Conservation (phyloP, 139 green algal species). For the Raphidocelis subcapitata region DNA sequence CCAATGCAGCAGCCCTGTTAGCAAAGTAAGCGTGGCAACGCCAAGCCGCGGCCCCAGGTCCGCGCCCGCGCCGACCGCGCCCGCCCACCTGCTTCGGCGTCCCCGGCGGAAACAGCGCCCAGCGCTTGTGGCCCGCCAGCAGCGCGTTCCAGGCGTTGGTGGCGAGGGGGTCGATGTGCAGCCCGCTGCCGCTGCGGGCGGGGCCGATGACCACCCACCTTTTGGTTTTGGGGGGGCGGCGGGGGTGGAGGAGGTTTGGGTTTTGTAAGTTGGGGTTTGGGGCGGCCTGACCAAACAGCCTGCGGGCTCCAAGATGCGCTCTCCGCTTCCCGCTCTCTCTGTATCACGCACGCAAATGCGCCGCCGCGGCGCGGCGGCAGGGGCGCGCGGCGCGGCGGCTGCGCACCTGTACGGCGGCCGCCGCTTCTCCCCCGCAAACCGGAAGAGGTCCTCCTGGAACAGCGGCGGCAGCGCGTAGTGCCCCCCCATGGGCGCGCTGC, state of each 20-base stretch:
- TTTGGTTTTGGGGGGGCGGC: no score
- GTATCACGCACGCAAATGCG: no score
- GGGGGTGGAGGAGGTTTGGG: no score
- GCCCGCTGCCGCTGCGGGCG: slow-evolving; percentile 61
- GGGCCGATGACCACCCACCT: slow-evolving; percentile 95
- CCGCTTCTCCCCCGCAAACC: slow-evolving; percentile 64
- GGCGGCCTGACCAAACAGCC: background rate
- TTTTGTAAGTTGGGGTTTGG: slow-evolving; percentile 33
- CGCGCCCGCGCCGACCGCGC: background rate
- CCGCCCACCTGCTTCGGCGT: slow-evolving; percentile 36
- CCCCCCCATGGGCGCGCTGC: slow-evolving; percentile 1
- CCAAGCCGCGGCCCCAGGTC: no score
- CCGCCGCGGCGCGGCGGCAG: background rate
- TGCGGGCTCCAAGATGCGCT: no score
- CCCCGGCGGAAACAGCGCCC: slow-evolving; percentile 89
- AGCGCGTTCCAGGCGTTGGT: slow-evolving; percentile 94
- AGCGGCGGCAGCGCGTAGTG: slow-evolving; percentile 10
- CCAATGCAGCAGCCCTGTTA: no score
- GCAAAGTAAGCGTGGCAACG: no score
- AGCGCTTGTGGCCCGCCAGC: slow-evolving; percentile 78
- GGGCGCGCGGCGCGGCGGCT: no score
- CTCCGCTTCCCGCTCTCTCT: no score
- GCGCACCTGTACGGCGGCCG: slow-evolving; percentile 76
- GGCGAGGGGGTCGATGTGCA: slow-evolving; percentile 90
- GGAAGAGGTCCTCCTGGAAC: slow-evolving; percentile 90